These are phyloP conservation scores for Leptomonas pyrrhocoris DNA, from an alignment of 208 protist genomes.

Conservation along the genomic window DNA sequence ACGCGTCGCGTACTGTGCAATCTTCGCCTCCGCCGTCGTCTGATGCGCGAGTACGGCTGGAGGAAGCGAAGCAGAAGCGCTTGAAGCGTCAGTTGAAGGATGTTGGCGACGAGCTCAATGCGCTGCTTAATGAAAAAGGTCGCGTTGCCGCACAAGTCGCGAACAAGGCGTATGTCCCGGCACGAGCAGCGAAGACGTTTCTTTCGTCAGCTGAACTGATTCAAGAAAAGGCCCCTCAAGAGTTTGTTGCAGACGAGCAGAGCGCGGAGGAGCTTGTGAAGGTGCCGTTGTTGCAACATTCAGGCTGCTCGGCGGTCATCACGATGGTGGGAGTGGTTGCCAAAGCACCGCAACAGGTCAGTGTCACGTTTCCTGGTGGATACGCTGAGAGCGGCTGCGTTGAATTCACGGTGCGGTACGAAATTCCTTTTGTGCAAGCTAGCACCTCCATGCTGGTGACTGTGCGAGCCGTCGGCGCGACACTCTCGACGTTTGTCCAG, in stretches of 20 bases:
- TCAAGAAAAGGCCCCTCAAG: conserved; percentile 75
- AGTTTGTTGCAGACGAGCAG: conserved; percentile 55
- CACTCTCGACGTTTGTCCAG: conserved; percentile 58
- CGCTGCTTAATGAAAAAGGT: conserved; percentile 35
- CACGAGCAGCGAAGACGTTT: conserved; percentile 52
- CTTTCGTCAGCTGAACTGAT: conserved; percentile 71
- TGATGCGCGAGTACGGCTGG: conserved; percentile 21
- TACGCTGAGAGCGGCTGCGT: conserved; percentile 34
- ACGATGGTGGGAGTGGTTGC: conserved; percentile 61
- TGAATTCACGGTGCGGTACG: conserved; percentile 66
- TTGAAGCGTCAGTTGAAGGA: conserved; percentile 40
- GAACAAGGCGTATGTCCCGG: conserved; percentile 43
- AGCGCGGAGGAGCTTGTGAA: conserved; percentile 42
- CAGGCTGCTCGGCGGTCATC: conserved; percentile 63
- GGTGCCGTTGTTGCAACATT: conserved; percentile 42
- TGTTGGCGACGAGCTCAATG: conserved; percentile 42
- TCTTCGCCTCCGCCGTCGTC: neutral
- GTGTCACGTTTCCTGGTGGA: conserved; percentile 13
- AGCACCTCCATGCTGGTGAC: conserved; percentile 33
- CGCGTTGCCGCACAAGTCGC: conserved; percentile 16
- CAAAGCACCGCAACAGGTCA: conserved; percentile 5
- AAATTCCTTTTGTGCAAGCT: conserved; percentile 51
- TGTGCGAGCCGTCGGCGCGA: conserved; percentile 65
- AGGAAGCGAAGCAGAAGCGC: conserved; percentile 29
- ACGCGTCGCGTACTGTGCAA: neutral